A percentile compares a stretch with the other conserved stretches of the same genome.
Evolutionary conservation across 1,284 basidiomycete species (phyloP).

Genomic region (Tausonia pullulans): DNA sequence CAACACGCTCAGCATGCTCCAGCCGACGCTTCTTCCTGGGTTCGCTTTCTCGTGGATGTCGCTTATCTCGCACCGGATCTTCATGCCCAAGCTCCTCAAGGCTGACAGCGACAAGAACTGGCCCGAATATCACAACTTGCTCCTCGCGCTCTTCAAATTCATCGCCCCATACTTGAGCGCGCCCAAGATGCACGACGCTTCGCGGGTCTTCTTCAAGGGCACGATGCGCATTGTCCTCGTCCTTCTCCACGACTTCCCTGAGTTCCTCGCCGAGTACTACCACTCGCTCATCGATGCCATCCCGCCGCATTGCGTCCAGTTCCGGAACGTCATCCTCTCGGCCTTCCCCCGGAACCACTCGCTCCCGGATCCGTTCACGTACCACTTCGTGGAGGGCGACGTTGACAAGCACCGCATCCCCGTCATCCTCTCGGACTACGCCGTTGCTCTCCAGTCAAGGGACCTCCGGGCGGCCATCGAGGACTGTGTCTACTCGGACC

Average conservation of each 20-base stretch:
- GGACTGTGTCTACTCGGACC: conserved; percentile 61
- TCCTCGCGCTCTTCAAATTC: conserved; percentile 89
- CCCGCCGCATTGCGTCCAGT: conserved; percentile 84
- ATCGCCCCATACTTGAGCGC: conserved; percentile 80
- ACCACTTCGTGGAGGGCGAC: conserved; percentile 42
- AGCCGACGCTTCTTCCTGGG: conserved; percentile 93
- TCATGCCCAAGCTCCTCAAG: conserved; percentile 90
- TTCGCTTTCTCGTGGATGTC: conserved; percentile 99
- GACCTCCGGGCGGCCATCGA: conserved; percentile 71
- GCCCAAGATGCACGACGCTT: conserved; percentile 65
- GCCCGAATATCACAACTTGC: conserved; percentile 88
- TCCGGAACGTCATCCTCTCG: conserved; percentile 91
- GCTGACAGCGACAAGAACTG: conserved; percentile 51
- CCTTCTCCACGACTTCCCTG: conserved; percentile 95
- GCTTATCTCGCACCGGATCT: conserved; percentile 86
- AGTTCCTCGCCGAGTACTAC: conserved; percentile 94
- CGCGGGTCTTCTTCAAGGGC: conserved; percentile 87
- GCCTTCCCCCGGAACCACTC: conserved; percentile 82
- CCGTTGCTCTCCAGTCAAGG: conserved; percentile 61
- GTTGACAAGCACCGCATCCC: conserved; percentile 86
- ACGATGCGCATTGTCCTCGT: conserved; percentile 83
- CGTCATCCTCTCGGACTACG: conserved; percentile 80
- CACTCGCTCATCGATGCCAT: conserved; percentile 89
- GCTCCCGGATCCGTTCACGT: conserved; percentile 68
- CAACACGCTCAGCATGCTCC: conserved; percentile 90